Percentiles rank a stretch among this genome's conserved stretches.
phyloP scores from a whole-genome alignment of 176 grass and related monocot genomes.

The Zoysia pacifica region DNA sequence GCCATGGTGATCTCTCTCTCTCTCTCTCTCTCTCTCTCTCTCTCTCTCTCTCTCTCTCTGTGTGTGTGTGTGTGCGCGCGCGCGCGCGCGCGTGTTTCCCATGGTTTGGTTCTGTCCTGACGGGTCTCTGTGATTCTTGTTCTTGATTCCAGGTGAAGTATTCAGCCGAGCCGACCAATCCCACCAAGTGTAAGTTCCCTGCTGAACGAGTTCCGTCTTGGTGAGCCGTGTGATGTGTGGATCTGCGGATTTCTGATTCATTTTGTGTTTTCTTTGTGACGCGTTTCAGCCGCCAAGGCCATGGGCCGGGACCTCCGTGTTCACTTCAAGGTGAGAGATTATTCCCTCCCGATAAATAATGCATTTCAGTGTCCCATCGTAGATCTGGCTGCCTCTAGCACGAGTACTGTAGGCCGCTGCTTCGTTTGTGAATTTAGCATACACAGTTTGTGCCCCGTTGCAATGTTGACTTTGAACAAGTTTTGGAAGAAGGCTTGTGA shows the following conservation, averaged over 20 bases:
- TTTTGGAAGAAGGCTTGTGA: not conserved
- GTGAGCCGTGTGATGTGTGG: not conserved
- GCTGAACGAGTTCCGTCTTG: not conserved
- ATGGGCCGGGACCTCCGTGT: conserved; percentile 1
- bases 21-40: not conserved
- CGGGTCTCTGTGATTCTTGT: not conserved
- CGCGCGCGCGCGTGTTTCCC: not conserved
- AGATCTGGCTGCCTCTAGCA: not conserved
- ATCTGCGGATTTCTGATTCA: not conserved
- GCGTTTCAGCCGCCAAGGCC: not conserved
- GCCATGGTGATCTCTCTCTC: not conserved
- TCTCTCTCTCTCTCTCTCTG: not conserved
- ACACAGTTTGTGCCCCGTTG: not conserved
- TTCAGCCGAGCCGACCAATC: not conserved
- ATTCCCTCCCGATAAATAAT: not conserved
- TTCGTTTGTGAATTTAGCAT: not conserved
- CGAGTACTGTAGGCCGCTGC: not conserved
- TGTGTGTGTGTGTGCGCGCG: no score
- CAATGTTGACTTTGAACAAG: not conserved
- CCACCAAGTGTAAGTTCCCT: not conserved
- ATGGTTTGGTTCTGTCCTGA: not conserved
- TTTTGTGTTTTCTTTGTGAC: not conserved
- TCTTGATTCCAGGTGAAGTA: not conserved
- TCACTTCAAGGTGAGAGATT: not conserved
- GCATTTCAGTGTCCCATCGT: not conserved